These are phyloP conservation scores for Calonectria hawksworthii DNA, from an alignment of 2,329 filamentous ascomycete genomes.

Conservation along the genomic window DNA sequence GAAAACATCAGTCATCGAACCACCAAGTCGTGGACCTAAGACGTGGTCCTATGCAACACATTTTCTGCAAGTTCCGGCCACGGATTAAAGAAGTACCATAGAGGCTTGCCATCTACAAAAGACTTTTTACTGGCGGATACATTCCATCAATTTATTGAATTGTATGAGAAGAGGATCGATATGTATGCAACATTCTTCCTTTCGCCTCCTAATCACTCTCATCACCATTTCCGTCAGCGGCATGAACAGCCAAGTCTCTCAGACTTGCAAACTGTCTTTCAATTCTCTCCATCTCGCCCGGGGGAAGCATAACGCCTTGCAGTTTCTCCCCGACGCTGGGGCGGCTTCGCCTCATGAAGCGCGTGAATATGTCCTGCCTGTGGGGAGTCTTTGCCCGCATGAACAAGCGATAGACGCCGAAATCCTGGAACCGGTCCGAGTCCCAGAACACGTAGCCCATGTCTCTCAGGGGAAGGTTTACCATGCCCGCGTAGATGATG, in stretches of 20 bases:
- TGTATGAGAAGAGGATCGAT: not conserved
- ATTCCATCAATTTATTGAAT: not conserved
- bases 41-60: not conserved
- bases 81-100: not conserved
- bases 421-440: not conserved
- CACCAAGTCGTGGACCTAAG: not conserved
- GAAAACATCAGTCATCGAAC: conserved; percentile 5
- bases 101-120: not conserved
- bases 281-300: not conserved
- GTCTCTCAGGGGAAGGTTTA: not conserved
- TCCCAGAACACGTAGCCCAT: not conserved
- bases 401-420: not conserved
- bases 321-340: not conserved
- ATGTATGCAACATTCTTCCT: not conserved
- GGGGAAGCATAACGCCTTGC: not conserved
- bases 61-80: not conserved
- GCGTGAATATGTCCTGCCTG: not conserved
- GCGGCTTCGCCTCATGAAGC: not conserved
- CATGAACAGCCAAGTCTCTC: not conserved
- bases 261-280: not conserved
- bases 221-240: not conserved
- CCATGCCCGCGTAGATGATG: not conserved
- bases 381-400: not conserved
- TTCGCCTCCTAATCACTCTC: not conserved
- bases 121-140: not conserved